phyloP scores from a whole-genome alignment of 495 filamentous ascomycete species.

The Parmelia sp. region DNA sequence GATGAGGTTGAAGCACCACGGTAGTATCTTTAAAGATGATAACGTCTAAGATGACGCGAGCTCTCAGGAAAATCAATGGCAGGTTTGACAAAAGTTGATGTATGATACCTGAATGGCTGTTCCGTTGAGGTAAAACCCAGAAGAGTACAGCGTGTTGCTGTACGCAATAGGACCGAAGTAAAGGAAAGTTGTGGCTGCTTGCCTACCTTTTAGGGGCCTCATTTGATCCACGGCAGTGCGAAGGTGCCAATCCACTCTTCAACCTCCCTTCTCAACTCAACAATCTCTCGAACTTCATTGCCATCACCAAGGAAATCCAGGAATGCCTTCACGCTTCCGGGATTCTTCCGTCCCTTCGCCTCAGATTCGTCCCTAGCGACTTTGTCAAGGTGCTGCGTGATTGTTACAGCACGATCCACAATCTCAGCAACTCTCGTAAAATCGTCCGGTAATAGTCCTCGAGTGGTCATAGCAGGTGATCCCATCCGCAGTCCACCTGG shows the following conservation, averaged over 20 bases:
- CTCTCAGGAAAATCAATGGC: not conserved
- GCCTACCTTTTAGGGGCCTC: conserved; percentile 24
- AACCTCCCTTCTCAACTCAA: conserved; percentile 81
- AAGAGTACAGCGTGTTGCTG: not conserved
- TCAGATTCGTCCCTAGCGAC: conserved; percentile 68
- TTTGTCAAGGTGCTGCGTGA: conserved; percentile 79
- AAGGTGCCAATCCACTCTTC: conserved; percentile 95
- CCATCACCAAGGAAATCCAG: conserved; percentile 76
- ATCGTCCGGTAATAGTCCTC: conserved; percentile 80
- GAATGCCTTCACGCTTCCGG: conserved; percentile 75
- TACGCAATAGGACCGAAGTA: not conserved
- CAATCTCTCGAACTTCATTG: conserved; percentile 76
- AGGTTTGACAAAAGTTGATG: not conserved
- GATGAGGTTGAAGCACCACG: not conserved
- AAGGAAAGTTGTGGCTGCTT: not conserved
- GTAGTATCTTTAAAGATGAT: not conserved
- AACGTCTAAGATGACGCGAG: not conserved
- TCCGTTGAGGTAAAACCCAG: conserved; percentile 1
- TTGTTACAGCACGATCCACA: conserved; percentile 82
- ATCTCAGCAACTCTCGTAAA: conserved; percentile 87
- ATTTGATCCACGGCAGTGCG: conserved; percentile 71
- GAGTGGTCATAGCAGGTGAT: conserved; percentile 94
- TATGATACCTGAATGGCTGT: not conserved
- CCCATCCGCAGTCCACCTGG: conserved; percentile 90
- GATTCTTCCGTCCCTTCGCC: conserved; percentile 69